phyloP scores from a whole-genome alignment of 345 rosid genomes.

The Heritiera fomes region DNA sequence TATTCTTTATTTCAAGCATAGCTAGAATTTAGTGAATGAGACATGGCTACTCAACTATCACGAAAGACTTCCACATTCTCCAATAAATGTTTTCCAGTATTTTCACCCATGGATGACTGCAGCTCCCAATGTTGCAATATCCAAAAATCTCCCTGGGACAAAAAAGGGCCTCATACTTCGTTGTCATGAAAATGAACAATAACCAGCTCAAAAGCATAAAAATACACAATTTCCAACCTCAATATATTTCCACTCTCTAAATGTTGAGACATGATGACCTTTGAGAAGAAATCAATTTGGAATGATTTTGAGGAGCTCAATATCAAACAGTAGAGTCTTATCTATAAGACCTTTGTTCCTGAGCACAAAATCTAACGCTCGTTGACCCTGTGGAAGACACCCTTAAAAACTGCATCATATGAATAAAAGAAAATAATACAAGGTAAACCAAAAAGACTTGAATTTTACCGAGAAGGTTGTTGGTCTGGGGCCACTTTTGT shows the following conservation, averaged over 20 bases:
- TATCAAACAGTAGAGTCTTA: slow-evolving; percentile 91
- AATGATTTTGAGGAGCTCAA: slow-evolving; percentile 82
- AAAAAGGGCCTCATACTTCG: not conserved
- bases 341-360: slow-evolving; percentile 92
- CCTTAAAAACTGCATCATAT: not conserved
- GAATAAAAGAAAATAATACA: not conserved
- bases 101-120: slow-evolving; percentile 4
- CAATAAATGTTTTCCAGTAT: not conserved
- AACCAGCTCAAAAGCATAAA: not conserved
- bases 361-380: slow-evolving; percentile 94
- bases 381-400: slow-evolving; percentile 67
- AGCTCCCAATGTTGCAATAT: not conserved
- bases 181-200: not conserved
- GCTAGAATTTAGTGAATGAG: not conserved
- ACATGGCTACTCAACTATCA: slow-evolving; percentile 3
- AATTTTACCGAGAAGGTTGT: slow-evolving; percentile 81
- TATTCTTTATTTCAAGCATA: not conserved
- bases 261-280: not conserved
- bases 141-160: slow-evolving; percentile 13
- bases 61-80: slow-evolving; percentile 5
- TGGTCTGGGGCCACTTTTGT: slow-evolving; percentile 76
- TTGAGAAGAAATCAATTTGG: slow-evolving; percentile 35
- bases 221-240: slow-evolving; percentile 22
- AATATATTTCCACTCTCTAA: not conserved
- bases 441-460: slow-evolving; percentile 12